Base-by-base conservation (phyloP, 1,284 basidiomycete genomes). In the Bjerkandera adusta region DNA sequence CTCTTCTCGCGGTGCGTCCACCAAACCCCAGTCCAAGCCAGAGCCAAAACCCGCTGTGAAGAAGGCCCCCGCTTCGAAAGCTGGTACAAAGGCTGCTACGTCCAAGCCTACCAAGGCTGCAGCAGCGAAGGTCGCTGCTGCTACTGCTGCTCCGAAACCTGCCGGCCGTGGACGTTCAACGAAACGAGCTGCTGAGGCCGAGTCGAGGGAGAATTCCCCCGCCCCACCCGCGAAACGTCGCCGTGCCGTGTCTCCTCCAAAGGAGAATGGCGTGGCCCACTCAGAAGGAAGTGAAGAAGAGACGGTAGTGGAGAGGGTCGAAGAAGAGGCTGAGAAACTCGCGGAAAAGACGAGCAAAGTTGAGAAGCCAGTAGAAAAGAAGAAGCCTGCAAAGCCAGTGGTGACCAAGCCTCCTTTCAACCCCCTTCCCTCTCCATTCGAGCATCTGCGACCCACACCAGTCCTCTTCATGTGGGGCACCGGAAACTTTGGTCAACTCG, bases 401-500 rank as follows among this genome's bases (percentile, higher is more conserved):
- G 75, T 76, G 50, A 51, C 65, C 24, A 73, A 73, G 52, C 74
- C 79, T 1, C 80, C 81, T 50, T 76, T 83, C 56, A 85, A 84
- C 53, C 65, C 77, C 3, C 69, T 86, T 1, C 83, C 82, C 10
- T 67, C 69, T 11, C 72, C 77, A 22, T 72, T 75, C 10, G 58
- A 66, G 39, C 75, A 75, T 45, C 12, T 42, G 10, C 73, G 82
- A 39, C 85, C 85, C 15, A 68, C 77, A 27, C 72, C 79, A 18
- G 73, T 81, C 34, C 69, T 91, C 10, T 91, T 91, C 54, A 82
- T 80, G 4, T 94, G 88, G 80, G 92, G 92, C n/a, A 76, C 81
- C 21, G 91, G 90, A 29, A 91, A 92, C 66, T 89, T 89, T 68
- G 91, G 90, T 22, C 91, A 94, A 63, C 86, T 93, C 59, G 92